Evolutionary conservation across 805 yeast species (phyloP).

Genomic region (Metahyphopichia silvanorum): DNA sequence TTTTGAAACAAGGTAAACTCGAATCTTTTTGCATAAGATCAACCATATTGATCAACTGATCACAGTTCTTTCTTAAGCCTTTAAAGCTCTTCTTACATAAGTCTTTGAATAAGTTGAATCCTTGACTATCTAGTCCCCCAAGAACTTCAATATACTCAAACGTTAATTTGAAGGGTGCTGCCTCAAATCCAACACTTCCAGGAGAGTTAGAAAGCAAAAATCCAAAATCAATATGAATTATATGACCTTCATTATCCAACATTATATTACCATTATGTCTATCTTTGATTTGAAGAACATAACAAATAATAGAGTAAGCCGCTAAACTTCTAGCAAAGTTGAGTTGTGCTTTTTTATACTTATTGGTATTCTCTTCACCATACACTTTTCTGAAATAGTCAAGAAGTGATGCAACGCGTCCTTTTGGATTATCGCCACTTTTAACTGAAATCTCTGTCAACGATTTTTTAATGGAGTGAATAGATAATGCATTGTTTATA

Average conservation of each 20-base stretch:
- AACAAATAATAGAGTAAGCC: conserved; percentile 87
- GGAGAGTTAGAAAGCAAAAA: conserved; percentile 91
- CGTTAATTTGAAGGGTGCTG: conserved; percentile 94
- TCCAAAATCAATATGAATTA: conserved; percentile 94
- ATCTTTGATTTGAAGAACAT: conserved; percentile 88
- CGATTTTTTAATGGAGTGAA: conserved; percentile 93
- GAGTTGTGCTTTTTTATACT: conserved; percentile 73
- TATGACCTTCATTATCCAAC: conserved; percentile 95
- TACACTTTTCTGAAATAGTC: conserved; percentile 78
- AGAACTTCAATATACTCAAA: conserved; percentile 83
- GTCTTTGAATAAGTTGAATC: conserved; percentile 57
- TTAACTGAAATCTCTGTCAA: conserved; percentile 70
- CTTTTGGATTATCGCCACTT: conserved; percentile 66
- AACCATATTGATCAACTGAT: conserved; percentile 75
- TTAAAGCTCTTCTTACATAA: conserved; percentile 72
- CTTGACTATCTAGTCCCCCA: conserved; percentile 70
- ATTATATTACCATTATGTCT: conserved; percentile 97
- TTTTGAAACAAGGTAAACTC: conserved; percentile 83
- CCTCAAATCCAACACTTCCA: conserved; percentile 95
- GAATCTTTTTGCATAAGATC: conserved; percentile 94
- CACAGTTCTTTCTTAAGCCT: conserved; percentile 68
- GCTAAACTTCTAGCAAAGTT: conserved; percentile 87
- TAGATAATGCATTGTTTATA: conserved; percentile 88
- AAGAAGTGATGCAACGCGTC: conserved; percentile 63
- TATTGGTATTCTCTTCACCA: conserved; percentile 57